Evolutionary conservation across 2,329 filamentous ascomycete species (phyloP).

Genomic region (Magnaporthiopsis rhizophila): DNA sequence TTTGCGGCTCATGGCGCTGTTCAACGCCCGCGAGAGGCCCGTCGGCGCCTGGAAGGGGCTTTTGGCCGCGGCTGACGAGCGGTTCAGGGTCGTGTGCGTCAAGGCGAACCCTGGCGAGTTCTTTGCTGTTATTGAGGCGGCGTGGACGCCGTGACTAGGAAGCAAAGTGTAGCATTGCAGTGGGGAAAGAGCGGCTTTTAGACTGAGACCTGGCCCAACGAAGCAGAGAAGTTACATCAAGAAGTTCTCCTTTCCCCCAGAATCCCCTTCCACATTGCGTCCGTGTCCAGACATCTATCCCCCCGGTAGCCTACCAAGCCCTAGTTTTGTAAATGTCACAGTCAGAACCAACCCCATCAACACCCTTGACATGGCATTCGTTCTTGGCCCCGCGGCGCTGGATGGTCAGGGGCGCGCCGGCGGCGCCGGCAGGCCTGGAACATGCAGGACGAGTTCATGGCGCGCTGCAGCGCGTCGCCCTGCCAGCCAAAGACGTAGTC

Average conservation of each 20-base stretch:
- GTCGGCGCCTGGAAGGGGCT: conserved; percentile 14
- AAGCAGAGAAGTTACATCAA: too few relatives aligned
- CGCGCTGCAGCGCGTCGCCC: conserved; percentile 1
- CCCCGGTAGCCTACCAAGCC: too few relatives aligned
- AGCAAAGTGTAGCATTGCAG: not conserved
- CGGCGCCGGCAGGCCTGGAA: conserved; percentile 1
- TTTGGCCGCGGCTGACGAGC: conserved; percentile 12
- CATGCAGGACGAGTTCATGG: conserved; percentile 5
- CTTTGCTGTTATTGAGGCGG: conserved; percentile 8
- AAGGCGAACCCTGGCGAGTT: conserved; percentile 3
- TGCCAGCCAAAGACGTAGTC: conserved; percentile 7
- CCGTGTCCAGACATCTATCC: too few relatives aligned
- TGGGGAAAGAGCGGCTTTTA: not conserved
- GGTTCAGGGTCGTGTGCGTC: conserved; percentile 3
- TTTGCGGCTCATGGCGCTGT: conserved; percentile 12
- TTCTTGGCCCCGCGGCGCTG: conserved; percentile 1
- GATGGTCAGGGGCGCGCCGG: not conserved
- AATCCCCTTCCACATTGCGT: too few relatives aligned
- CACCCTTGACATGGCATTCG: not conserved
- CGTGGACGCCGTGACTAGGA: not conserved
- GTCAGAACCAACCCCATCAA: too few relatives aligned
- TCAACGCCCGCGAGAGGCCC: conserved; percentile 14
- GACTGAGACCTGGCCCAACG: too few relatives aligned
- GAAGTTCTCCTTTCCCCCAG: too few relatives aligned
- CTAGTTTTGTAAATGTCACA: too few relatives aligned